These are phyloP conservation scores for Wakefieldia striispora DNA, from an alignment of 768 basidiomycete species.

Conservation along the genomic window DNA sequence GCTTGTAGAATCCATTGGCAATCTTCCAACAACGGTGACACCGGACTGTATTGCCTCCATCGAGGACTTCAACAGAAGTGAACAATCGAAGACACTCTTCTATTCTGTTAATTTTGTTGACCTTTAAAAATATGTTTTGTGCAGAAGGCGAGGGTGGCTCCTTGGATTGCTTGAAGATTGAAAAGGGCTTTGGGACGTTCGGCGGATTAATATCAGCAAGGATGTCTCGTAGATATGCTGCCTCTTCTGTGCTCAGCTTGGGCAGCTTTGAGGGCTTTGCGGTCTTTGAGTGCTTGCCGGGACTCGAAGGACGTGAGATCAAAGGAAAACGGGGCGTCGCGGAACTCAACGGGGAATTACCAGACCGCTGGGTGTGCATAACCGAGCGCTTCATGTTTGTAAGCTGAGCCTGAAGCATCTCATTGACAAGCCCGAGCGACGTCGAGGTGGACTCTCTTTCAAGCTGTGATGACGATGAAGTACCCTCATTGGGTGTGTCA, in stretches of 20 bases:
- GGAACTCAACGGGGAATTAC: constrained; percentile 18
- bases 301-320: constrained; percentile 30
- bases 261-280: constrained; percentile 46
- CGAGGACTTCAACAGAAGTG: constrained; percentile 89
- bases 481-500: constrained; percentile 1
- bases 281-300: constrained; percentile 33
- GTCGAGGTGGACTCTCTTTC: constrained; percentile 22
- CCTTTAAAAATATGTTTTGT: constrained; percentile 29
- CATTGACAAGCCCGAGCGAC: constrained; percentile 26
- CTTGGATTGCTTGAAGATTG: constrained; percentile 44
- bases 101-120: constrained; percentile 25
- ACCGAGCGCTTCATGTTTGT: constrained; percentile 27
- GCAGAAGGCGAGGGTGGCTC: constrained; percentile 19
- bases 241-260: constrained; percentile 55
- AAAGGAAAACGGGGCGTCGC: constrained; percentile 20
- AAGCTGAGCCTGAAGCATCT: constrained; percentile 24
- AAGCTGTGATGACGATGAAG: constrained; percentile 1
- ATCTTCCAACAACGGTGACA: constrained; percentile 95
- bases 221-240: constrained; percentile 65
- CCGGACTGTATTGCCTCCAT: constrained; percentile 93
- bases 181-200: constrained; percentile 43
- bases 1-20: constrained; percentile 60
- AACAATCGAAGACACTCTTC: constrained; percentile 86
- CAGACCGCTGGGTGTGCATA: constrained; percentile 17
- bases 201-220: constrained; percentile 60